phyloP scores from a whole-genome alignment of 2,329 filamentous ascomycete species.

The Xylariaceae sp. region DNA sequence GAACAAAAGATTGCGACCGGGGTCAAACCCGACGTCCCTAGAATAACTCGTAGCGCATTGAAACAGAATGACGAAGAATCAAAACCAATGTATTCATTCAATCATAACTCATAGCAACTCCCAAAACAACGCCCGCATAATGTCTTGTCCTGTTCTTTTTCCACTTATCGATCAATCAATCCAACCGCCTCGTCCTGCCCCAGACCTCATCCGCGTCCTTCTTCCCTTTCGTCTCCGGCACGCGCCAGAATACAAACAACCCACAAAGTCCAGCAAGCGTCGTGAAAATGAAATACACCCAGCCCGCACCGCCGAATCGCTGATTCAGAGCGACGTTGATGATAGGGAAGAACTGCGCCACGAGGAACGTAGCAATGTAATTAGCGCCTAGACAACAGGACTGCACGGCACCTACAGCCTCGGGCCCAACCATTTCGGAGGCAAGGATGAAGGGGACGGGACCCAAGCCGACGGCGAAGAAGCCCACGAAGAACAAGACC shows the following conservation, averaged over 20 bases:
- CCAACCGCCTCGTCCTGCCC: slow-evolving; percentile 60
- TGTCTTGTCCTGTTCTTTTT: too few relatives aligned
- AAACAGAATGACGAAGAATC: slow-evolving; percentile 21
- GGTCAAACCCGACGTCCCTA: too few relatives aligned
- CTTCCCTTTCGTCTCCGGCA: slow-evolving; percentile 88
- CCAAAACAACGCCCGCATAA: too few relatives aligned
- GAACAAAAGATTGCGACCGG: slow-evolving; percentile 36
- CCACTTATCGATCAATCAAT: too few relatives aligned
- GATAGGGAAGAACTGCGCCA: slow-evolving; percentile 93
- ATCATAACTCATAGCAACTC: too few relatives aligned
- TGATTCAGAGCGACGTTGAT: slow-evolving; percentile 69
- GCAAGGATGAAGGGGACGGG: slow-evolving; percentile 94
- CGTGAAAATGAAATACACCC: slow-evolving; percentile 90
- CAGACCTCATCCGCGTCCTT: slow-evolving; percentile 85
- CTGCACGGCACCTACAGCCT: slow-evolving; percentile 88
- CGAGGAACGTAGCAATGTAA: slow-evolving; percentile 85
- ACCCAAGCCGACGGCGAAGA: slow-evolving; percentile 85
- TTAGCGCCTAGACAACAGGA: slow-evolving; percentile 83
- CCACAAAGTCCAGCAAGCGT: slow-evolving; percentile 65
- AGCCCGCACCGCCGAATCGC: slow-evolving; percentile 64
- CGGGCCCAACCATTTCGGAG: slow-evolving; percentile 82
- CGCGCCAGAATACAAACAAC: slow-evolving; percentile 65
- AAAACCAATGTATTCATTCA: background rate
- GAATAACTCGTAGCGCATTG: too few relatives aligned
- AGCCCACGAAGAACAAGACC: slow-evolving; percentile 80